phyloP scores from a whole-genome alignment of 2,329 filamentous ascomycete species.

The Fusarium tuaranense region DNA sequence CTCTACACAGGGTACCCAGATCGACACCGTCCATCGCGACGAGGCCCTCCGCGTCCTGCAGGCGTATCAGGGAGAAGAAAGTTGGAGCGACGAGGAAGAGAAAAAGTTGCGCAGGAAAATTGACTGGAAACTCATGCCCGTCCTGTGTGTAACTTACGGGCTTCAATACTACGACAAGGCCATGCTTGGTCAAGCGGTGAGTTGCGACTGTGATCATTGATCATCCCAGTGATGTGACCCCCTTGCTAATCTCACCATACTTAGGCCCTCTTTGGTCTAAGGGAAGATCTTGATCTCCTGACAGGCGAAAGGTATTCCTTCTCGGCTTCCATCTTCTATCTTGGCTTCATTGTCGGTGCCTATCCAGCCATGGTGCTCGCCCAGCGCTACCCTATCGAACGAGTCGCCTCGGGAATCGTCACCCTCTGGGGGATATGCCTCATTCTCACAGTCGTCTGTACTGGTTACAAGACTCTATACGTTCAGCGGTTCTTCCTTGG shows the following conservation, averaged over 20 bases:
- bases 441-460: constrained; percentile 53
- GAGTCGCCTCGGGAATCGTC: constrained; percentile 53
- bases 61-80: constrained; percentile 54
- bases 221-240: not conserved
- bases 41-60: constrained; percentile 54
- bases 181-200: constrained; percentile 64
- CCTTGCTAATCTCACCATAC: not conserved
- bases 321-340: constrained; percentile 59
- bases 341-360: constrained; percentile 60
- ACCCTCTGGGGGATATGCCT: constrained; percentile 52
- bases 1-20: not conserved
- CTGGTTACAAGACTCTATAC: constrained; percentile 51
- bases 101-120: constrained; percentile 51
- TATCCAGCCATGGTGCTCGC: constrained; percentile 57
- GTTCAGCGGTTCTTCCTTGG: constrained; percentile 67
- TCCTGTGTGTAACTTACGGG: constrained; percentile 59
- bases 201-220: constrained; percentile 1
- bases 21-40: constrained; percentile 39
- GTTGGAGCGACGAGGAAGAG: constrained; percentile 58
- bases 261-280: constrained; percentile 35
- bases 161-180: constrained; percentile 64
- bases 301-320: constrained; percentile 58
- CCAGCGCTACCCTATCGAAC: constrained; percentile 59
- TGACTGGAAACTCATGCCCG: constrained; percentile 53
- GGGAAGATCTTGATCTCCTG: constrained; percentile 45